Percentiles rank a stretch among this genome's conserved stretches.
Evolutionary conservation across 768 basidiomycete genomes (phyloP).

Genomic region (Trametes maxima): DNA sequence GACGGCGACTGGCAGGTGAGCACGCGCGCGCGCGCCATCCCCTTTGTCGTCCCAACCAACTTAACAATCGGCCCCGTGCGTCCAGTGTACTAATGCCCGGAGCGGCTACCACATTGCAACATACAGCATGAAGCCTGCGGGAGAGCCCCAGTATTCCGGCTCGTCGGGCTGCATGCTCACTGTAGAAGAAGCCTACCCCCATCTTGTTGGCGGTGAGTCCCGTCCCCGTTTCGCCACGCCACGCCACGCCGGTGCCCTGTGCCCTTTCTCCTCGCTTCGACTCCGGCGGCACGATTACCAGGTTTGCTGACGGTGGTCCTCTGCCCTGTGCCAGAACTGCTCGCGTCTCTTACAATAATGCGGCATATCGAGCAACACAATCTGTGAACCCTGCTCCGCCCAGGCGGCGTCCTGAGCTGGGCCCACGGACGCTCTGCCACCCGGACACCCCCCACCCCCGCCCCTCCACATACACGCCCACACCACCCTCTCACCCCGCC

Average conservation of each 20-base stretch:
- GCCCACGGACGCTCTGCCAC: background rate
- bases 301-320: constrained; percentile 9
- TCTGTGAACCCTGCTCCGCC: constrained; percentile 33
- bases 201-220: constrained; percentile 56
- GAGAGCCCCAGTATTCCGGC: constrained; percentile 53
- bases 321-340: constrained; percentile 48
- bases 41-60: constrained; percentile 3
- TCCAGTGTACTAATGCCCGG: constrained; percentile 54
- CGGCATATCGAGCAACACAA: constrained; percentile 56
- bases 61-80: background rate
- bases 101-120: constrained; percentile 56
- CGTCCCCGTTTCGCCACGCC: background rate
- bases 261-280: background rate
- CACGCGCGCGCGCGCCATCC: constrained; percentile 14
- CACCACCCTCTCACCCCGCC: background rate
- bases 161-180: constrained; percentile 67
- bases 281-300: background rate
- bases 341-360: constrained; percentile 66
- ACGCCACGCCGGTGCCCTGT: background rate
- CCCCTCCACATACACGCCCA: background rate
- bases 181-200: constrained; percentile 59
- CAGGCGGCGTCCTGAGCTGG: constrained; percentile 10
- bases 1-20: constrained; percentile 70
- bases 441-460: background rate
- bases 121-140: constrained; percentile 57